phyloP scores from a whole-genome alignment of 345 rosid species.

The Odontarrhena argentea region DNA sequence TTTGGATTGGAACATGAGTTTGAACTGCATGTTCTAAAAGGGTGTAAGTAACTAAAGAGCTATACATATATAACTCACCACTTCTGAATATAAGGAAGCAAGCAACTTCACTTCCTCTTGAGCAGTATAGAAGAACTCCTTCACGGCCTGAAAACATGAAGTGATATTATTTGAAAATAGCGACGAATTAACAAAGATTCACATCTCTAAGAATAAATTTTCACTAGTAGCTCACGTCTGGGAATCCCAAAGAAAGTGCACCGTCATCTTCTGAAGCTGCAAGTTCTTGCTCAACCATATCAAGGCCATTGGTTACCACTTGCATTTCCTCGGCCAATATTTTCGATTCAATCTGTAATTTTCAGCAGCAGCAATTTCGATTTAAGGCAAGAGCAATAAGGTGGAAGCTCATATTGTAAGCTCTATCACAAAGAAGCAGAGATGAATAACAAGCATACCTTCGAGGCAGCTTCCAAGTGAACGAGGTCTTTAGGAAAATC shows the following conservation, averaged over 20 bases:
- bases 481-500: conserved; percentile 87
- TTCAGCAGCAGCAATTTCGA: background rate
- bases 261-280: conserved; percentile 85
- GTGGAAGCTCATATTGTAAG: background rate
- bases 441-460: conserved; percentile 55
- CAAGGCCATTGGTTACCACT: conserved; percentile 94
- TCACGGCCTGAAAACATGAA: conserved; percentile 60
- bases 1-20: conserved; percentile 31
- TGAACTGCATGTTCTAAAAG: background rate
- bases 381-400: conserved; percentile 3
- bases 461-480: conserved; percentile 95
- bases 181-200: conserved; percentile 4
- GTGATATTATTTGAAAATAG: conserved; percentile 15
- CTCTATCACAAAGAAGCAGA: background rate
- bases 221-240: conserved; percentile 58
- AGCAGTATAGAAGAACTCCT: conserved; percentile 80
- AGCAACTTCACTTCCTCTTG: conserved; percentile 88
- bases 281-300: conserved; percentile 90
- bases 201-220: conserved; percentile 4
- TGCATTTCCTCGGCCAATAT: conserved; percentile 98
- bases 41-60: background rate
- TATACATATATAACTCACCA: conserved; percentile 54
- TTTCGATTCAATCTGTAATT: conserved; percentile 85
- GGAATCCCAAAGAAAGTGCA: conserved; percentile 77
- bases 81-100: conserved; percentile 76